A percentile compares a stretch with the other conserved stretches of the same genome.
Conservation (phyloP, 2,329 filamentous ascomycete species). For the Diplodia sapinea region DNA sequence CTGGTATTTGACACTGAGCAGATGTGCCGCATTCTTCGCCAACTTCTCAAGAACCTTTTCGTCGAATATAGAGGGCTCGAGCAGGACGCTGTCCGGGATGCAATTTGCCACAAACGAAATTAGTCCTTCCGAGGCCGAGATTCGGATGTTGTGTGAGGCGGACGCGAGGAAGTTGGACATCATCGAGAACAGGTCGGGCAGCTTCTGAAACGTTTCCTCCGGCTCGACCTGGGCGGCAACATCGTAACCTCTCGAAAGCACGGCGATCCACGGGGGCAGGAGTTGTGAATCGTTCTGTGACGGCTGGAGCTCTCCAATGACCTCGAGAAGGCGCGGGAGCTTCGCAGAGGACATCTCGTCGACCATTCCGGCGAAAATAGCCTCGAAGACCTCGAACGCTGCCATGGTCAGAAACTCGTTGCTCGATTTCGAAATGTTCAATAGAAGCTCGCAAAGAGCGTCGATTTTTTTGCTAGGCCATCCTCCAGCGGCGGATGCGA, state of each 20-base stretch:
- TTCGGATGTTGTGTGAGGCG: conserved; percentile 87
- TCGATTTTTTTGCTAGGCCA: conserved; percentile 98
- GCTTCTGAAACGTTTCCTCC: conserved; percentile 87
- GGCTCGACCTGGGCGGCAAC: conserved; percentile 87
- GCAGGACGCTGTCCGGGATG: conserved; percentile 78
- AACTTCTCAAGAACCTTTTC: conserved; percentile 88
- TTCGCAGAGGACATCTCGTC: conserved; percentile 88
- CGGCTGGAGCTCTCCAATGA: conserved; percentile 89
- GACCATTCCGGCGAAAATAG: conserved; percentile 91
- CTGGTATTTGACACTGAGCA: conserved; percentile 90
- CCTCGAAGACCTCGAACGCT: conserved; percentile 95
- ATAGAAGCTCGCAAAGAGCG: conserved; percentile 82
- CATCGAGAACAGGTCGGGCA: conserved; percentile 83
- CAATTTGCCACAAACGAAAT: conserved; percentile 93
- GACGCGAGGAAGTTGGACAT: conserved; percentile 83
- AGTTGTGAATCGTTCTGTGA: conserved; percentile 93
- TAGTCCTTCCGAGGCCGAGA: conserved; percentile 92
- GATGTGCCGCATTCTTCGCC: conserved; percentile 71
- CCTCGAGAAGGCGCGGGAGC: conserved; percentile 84
- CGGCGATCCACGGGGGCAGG: conserved; percentile 94
- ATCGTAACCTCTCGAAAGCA: conserved; percentile 91
- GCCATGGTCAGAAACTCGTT: conserved; percentile 97
- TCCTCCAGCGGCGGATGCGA: conserved; percentile 84
- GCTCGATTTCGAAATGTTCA: conserved; percentile 85
- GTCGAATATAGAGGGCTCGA: conserved; percentile 90